Conservation (phyloP, 2,329 filamentous ascomycete species). For the Aspergillus sp. region DNA sequence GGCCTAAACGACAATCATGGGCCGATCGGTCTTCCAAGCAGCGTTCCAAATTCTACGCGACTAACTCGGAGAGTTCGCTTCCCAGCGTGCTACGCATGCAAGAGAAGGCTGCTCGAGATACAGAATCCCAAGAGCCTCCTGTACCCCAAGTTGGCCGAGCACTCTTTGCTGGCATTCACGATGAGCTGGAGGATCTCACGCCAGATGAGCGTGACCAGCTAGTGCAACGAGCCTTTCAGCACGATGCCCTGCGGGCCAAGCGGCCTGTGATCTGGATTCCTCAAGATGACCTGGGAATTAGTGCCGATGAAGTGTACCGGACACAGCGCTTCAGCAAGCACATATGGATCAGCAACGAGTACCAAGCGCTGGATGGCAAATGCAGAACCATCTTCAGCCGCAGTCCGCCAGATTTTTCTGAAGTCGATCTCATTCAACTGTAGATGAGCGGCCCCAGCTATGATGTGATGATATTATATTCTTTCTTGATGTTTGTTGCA, state of each 20-base stretch:
- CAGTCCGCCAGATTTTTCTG: conserved; percentile 84
- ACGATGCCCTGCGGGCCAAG: conserved; percentile 77
- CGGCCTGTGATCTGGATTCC: conserved; percentile 93
- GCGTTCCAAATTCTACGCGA: conserved; percentile 37
- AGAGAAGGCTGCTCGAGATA: conserved; percentile 45
- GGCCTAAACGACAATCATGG: conserved; percentile 35
- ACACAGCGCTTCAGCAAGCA: conserved; percentile 70
- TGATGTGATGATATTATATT: too few species aligned
- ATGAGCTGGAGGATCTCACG: conserved; percentile 91
- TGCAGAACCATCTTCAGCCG: conserved; percentile 76
- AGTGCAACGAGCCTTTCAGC: conserved; percentile 83
- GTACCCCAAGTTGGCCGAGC: conserved; percentile 65
- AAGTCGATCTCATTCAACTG: conserved; percentile 78
- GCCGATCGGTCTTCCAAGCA: conserved; percentile 37
- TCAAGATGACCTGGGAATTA: conserved; percentile 81
- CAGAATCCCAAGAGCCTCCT: conserved; percentile 62
- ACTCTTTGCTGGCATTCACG: conserved; percentile 79
- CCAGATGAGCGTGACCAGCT: conserved; percentile 83
- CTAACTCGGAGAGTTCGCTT: conserved; percentile 25
- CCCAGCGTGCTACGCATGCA: conserved; percentile 30
- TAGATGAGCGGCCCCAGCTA: conserved; percentile 29
- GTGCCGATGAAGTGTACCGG: conserved; percentile 80
- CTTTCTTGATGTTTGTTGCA: too few species aligned
- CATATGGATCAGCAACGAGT: conserved; percentile 93
- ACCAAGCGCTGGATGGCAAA: conserved; percentile 80